Evolutionary conservation across 2,329 filamentous ascomycete genomes (phyloP).

Genomic region (Ceratocystis eucalypticola): DNA sequence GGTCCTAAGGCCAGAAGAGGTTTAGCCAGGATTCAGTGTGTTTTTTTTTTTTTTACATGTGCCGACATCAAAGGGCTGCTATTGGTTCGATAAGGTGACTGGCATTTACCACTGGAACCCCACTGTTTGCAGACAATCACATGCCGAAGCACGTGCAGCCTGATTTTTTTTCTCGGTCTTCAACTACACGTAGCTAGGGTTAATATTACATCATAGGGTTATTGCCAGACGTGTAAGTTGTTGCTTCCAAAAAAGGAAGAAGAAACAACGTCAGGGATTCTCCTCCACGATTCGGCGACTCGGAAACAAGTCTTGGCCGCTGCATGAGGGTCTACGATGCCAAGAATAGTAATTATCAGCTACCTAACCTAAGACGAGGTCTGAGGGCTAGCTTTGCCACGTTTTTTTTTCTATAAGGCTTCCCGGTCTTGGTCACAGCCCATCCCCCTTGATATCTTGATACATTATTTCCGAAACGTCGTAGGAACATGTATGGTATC

Average conservation of each 20-base stretch:
- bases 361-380: too few species aligned
- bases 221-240: not conserved
- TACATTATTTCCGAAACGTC: not conserved
- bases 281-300: not conserved
- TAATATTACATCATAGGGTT: not conserved
- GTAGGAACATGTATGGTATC: not conserved
- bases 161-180: too few species aligned
- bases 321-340: not conserved
- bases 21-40: not conserved
- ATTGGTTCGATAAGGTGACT: not conserved
- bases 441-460: too few species aligned
- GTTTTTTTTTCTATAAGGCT: too few species aligned
- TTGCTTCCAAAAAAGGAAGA: not conserved
- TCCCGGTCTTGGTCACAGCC: too few species aligned
- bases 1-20: not conserved
- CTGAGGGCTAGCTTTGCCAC: too few species aligned
- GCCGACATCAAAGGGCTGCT: not conserved
- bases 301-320: not conserved
- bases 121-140: not conserved
- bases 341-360: not conserved
- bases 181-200: not conserved
- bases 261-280: not conserved
- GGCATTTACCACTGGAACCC: not conserved
- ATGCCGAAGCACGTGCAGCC: not conserved
- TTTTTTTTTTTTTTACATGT: not conserved